Evolutionary conservation across 495 filamentous ascomycete genomes (phyloP).

Genomic region (Penicillium egyptiacum): DNA sequence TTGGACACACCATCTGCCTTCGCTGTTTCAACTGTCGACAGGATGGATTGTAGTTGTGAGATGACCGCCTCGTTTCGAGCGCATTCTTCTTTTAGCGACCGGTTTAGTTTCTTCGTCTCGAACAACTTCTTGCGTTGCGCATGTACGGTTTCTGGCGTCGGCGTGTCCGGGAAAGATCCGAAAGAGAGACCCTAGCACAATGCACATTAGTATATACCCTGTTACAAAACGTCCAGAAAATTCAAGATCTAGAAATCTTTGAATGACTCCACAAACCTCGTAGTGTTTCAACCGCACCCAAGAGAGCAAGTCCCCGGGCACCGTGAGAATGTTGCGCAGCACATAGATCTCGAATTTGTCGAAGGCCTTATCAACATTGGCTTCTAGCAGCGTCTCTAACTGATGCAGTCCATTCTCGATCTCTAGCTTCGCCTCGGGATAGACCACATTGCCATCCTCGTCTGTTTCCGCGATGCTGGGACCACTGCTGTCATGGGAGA

Average conservation of each 20-base stretch:
- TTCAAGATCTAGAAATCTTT: neutral
- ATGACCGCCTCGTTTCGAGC: conserved; percentile 75
- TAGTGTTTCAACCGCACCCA: conserved; percentile 88
- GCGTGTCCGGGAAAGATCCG: conserved; percentile 37
- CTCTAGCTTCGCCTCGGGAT: conserved; percentile 67
- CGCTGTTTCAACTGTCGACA: conserved; percentile 33
- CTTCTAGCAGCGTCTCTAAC: conserved; percentile 89
- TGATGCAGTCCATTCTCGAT: conserved; percentile 89
- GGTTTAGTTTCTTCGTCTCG: conserved; percentile 78
- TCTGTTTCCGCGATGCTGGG: conserved; percentile 53
- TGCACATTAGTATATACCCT: conserved; percentile 12
- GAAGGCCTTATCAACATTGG: conserved; percentile 74
- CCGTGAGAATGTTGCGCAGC: conserved; percentile 81
- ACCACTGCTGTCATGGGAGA: conserved; percentile 48
- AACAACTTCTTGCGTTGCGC: conserved; percentile 72
- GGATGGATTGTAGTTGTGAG: conserved; percentile 59
- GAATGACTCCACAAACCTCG: conserved; percentile 53
- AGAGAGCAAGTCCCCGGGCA: conserved; percentile 66
- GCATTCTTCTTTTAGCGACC: conserved; percentile 69
- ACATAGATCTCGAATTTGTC: conserved; percentile 81
- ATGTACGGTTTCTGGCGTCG: conserved; percentile 65
- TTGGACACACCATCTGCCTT: conserved; percentile 27
- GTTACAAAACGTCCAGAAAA: neutral
- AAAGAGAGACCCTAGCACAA: conserved; percentile 38
- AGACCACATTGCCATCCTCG: conserved; percentile 52